Base-by-base conservation (phyloP, 2,329 filamentous ascomycete genomes). In the Arthrinium puccinioides region DNA sequence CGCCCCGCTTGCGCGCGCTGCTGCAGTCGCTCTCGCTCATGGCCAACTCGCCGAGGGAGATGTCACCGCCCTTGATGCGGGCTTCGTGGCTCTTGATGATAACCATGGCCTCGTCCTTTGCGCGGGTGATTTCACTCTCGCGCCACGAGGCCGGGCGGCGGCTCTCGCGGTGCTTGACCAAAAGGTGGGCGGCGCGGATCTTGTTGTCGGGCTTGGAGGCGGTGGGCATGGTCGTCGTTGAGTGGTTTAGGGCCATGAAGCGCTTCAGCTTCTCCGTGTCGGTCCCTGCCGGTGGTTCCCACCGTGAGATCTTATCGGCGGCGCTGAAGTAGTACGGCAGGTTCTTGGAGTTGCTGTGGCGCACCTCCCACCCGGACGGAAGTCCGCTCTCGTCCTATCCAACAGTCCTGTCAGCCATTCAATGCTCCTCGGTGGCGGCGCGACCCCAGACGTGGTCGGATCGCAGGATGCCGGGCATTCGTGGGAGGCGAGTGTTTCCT, bases 301-400 rank as follows among this genome's bases (percentile, higher is more conserved):
- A 98, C 65, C 87, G 79, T 45, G 92, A 97, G 59, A 87, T 80
- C 61, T 89, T 90, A 46, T 87, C 86, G 50, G 66, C 68, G 31
- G 83, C 70, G 66, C 96, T 94, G 82, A 96, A 97, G 72, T 97
- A 98, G 73, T 98, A 98, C 25, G 92, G 92, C 24, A 97, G 83
- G 67, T 94, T 94, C 72, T 96, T 97, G 64, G 87, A 94, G 71
- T 96, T 94, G 63, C 87, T 95, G 69, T 94, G 87, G 61, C 92
- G 87, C 57, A 98, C 87, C 69, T 97, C 92, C 89, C 90, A 96
- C 61, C 81, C 79, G 34, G 79, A 62, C 44, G 89, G 89, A 46
- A 96, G 79, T 60, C 90, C 90, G 50, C 83, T 81, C 39, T 88
- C 84, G 56, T 75, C 66, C 79, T 84, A 50, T 14, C 19, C 25